phyloP scores from a whole-genome alignment of 2,329 filamentous ascomycete species.

The Tolypocladium ovalisporum region DNA sequence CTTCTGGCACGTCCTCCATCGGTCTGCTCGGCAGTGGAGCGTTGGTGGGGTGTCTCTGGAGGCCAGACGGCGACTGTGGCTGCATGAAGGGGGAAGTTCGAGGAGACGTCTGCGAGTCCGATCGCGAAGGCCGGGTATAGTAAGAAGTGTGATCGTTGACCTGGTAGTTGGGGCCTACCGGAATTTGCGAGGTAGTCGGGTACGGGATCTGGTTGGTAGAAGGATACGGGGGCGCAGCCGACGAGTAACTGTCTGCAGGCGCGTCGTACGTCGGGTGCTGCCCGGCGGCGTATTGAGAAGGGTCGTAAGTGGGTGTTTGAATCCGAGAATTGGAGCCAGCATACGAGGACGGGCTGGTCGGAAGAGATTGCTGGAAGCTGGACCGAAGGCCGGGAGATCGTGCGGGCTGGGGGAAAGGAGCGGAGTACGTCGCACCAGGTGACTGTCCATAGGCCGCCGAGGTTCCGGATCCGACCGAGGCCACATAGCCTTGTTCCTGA shows the following conservation, averaged over 20 bases:
- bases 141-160: slow-evolving; percentile 34
- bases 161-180: slow-evolving; percentile 39
- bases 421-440: slow-evolving; percentile 22
- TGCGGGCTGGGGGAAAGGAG: slow-evolving; percentile 7
- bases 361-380: slow-evolving; percentile 29
- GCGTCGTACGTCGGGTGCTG: slow-evolving; percentile 19
- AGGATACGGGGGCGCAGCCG: slow-evolving; percentile 21
- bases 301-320: slow-evolving; percentile 24
- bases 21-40: slow-evolving; percentile 46
- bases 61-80: slow-evolving; percentile 30
- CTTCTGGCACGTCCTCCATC: slow-evolving; percentile 30
- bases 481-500: slow-evolving; percentile 31
- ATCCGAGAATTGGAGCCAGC: slow-evolving; percentile 12
- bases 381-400: slow-evolving; percentile 19
- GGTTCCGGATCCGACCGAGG: slow-evolving; percentile 22
- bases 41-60: slow-evolving; percentile 48
- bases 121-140: slow-evolving; percentile 31
- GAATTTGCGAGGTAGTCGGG: slow-evolving; percentile 40
- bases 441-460: slow-evolving; percentile 25
- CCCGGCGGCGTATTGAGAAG: slow-evolving; percentile 16
- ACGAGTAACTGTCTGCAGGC: neutral
- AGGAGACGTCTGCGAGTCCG: slow-evolving; percentile 39
- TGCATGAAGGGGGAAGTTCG: slow-evolving; percentile 31
- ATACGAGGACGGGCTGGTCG: slow-evolving; percentile 21
- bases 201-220: slow-evolving; percentile 33